Evolutionary conservation across 2,329 filamentous ascomycete species (phyloP).

Genomic region (Fusarium praegraminearum): DNA sequence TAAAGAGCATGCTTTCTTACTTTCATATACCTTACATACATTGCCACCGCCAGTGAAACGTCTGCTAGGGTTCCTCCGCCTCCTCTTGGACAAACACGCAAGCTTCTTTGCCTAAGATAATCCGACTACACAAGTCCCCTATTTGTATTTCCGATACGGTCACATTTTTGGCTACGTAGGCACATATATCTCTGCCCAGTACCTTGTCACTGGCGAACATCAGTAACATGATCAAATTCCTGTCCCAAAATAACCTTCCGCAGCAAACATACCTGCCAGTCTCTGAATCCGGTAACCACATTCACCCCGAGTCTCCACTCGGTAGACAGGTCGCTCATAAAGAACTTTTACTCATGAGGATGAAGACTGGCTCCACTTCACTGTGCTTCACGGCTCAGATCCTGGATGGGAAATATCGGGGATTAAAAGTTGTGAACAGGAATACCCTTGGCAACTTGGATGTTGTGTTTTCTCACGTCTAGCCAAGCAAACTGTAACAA

Average conservation of each 20-base stretch:
- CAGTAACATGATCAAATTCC: neutral
- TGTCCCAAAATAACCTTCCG: neutral
- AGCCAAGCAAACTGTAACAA: neutral
- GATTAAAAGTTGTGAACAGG: neutral
- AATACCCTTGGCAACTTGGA: neutral
- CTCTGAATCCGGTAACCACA: conserved; percentile 9
- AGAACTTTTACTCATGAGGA: conserved; percentile 21
- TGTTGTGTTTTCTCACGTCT: neutral
- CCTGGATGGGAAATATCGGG: neutral
- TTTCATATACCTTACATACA: conserved; percentile 11
- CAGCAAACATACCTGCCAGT: conserved; percentile 21
- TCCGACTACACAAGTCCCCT: neutral
- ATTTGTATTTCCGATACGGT: neutral
- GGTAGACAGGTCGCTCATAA: conserved; percentile 6
- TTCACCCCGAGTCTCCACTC: conserved; percentile 4
- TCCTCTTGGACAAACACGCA: conserved; percentile 20
- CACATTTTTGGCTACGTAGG: conserved; percentile 20
- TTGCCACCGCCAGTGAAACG: neutral
- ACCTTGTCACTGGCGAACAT: neutral
- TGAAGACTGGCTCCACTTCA: conserved; percentile 22
- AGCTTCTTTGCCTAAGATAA: conserved; percentile 26
- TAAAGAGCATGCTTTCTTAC: conserved; percentile 23
- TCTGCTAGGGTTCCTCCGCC: neutral
- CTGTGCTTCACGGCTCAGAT: conserved; percentile 28
- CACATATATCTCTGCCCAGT: conserved; percentile 36